Evolutionary conservation across 306 rosid genomes (phyloP), one percentile per base, ranked within the genome.

Genomic region (Ammopiptanthus mongolicus): DNA sequence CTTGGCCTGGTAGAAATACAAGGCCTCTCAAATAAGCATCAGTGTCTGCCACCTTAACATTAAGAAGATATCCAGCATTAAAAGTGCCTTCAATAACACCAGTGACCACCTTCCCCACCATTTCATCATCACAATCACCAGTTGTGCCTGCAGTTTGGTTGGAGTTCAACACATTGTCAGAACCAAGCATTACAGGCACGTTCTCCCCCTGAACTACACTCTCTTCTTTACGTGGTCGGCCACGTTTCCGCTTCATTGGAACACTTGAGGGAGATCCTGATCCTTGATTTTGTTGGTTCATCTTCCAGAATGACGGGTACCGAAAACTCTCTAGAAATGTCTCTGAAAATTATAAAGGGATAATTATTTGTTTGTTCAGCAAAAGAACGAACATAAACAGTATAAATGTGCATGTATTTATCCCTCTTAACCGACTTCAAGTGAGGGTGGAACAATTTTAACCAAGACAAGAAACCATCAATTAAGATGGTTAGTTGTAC

Each of bases 201-300:
- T 41, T 78, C 67, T 75, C 80, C 51, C 71, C 73, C 15, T 33
- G 69, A 53, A 61, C 77, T 11, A 46, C 65, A 60, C 9, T 70
- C 58, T 74, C 86, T 28, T 82, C 83, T 82, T 90, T 90, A 36
- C 91, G 84, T 21, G 96, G 96, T 25, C 89, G 89, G 52, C 96
- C 96, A 8, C 91, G 89, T 77, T 90, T 90, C 78, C 90, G 73
- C 81, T 86, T 90, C 83, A 71, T 2, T 22, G 87, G 89, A 80
- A 69, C 47, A 57, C 60, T 81, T 2, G 69, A 77, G 15, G 83
- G 52, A 31, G 75, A 8, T 25, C 86, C 76, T 3, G 53, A 6
- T 22, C 80, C 81, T 74, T 74, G 86, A 84, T 65, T 75, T 39
- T 78, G 84, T 73, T 84, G 89, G 79, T 69, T 81, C 96, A 90